phyloP scores from a whole-genome alignment of 2,329 filamentous ascomycete genomes.

The Periglandula ipomoeae region DNA sequence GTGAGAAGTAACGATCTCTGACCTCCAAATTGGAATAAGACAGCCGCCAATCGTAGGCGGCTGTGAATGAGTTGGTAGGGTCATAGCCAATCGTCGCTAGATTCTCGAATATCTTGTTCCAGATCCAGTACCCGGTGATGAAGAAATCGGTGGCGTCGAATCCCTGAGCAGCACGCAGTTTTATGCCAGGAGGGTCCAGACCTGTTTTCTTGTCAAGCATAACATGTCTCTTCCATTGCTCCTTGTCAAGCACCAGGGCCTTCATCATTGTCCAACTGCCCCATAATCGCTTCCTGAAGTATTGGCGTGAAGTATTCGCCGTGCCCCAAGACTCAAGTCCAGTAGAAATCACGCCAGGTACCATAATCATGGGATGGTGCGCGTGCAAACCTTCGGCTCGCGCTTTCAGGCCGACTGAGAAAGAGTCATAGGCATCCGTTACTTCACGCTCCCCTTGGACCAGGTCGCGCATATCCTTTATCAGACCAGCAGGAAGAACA shows the following conservation, averaged over 20 bases:
- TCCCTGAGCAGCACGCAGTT: constrained; percentile 85
- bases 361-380: constrained; percentile 88
- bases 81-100: constrained; percentile 94
- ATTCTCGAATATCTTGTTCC: constrained; percentile 98
- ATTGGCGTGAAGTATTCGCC: constrained; percentile 70
- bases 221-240: constrained; percentile 89
- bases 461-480: constrained; percentile 78
- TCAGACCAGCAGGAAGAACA: constrained; percentile 74
- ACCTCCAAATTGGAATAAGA: constrained; percentile 83
- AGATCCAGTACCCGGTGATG: constrained; percentile 90
- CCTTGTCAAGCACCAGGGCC: constrained; percentile 85
- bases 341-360: constrained; percentile 94
- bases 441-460: constrained; percentile 77
- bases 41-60: constrained; percentile 83
- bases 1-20: constrained; percentile 88
- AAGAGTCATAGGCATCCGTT: constrained; percentile 84
- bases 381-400: constrained; percentile 71
- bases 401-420: constrained; percentile 79
- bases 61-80: constrained; percentile 63
- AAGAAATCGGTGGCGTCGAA: constrained; percentile 98
- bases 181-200: constrained; percentile 81
- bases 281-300: constrained; percentile 93
- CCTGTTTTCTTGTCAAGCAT: constrained; percentile 93
- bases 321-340: constrained; percentile 97
- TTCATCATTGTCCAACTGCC: constrained; percentile 99